Percentiles rank a stretch among this genome's conserved stretches.
These are phyloP conservation scores for Candida montana DNA, from an alignment of 805 yeast genomes.

Conservation along the genomic window DNA sequence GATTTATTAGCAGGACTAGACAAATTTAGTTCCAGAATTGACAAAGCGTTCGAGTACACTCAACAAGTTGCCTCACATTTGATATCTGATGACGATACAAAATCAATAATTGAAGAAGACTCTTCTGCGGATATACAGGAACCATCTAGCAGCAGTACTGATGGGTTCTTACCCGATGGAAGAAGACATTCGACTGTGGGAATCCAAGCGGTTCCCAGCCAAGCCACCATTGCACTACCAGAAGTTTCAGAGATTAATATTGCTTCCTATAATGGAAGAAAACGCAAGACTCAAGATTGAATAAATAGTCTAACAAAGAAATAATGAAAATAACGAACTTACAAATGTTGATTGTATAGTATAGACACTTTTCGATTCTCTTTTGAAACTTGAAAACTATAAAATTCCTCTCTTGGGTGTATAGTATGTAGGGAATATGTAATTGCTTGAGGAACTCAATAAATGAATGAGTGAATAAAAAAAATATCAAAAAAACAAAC, in stretches of 20 bases:
- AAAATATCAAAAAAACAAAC: neutral
- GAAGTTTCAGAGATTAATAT: slow-evolving; percentile 9
- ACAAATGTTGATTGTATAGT: too few relatives aligned
- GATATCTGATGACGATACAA: neutral
- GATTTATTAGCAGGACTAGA: slow-evolving; percentile 14
- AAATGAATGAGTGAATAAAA: neutral
- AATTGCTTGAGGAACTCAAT: too few relatives aligned
- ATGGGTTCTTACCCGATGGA: slow-evolving; percentile 4
- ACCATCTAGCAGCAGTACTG: neutral
- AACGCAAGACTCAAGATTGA: slow-evolving; percentile 10
- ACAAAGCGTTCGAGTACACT: slow-evolving; percentile 9
- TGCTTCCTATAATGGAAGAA: slow-evolving; percentile 6
- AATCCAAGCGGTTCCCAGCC: slow-evolving; percentile 2
- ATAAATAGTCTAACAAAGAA: neutral
- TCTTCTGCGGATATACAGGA: neutral
- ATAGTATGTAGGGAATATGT: too few relatives aligned
- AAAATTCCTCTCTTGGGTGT: too few relatives aligned
- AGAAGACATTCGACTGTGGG: slow-evolving; percentile 9
- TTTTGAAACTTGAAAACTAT: too few relatives aligned
- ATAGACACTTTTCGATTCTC: too few relatives aligned
- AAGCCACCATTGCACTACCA: slow-evolving; percentile 5
- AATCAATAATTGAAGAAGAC: neutral
- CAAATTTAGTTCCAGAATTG: slow-evolving; percentile 12
- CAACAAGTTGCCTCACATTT: slow-evolving; percentile 4
- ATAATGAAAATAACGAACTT: neutral